Conservation (phyloP, 495 filamentous ascomycete species). For the Aspergillus sclerotiicarbonarius region DNA sequence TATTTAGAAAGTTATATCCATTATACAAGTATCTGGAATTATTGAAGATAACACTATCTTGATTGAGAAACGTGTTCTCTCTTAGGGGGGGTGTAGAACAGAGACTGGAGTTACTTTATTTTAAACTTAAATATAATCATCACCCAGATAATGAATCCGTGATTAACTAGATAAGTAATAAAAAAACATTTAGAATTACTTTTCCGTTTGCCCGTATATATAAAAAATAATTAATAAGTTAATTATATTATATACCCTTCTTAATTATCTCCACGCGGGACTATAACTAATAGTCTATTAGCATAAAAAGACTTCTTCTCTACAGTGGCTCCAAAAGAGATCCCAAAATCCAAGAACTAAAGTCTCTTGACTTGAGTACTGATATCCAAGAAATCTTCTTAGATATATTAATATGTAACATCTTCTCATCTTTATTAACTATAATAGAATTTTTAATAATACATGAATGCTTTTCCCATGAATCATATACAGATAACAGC, state of each 20-base stretch:
- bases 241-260: background rate
- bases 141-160: background rate
- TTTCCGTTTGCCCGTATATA: background rate
- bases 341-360: background rate
- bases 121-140: background rate
- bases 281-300: background rate
- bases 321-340: background rate
- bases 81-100: background rate
- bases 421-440: background rate
- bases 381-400: background rate
- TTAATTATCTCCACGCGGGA: background rate
- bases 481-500: background rate
- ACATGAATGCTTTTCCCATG: background rate
- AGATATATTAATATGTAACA: background rate
- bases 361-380: background rate
- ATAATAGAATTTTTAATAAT: background rate
- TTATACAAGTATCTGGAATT: background rate
- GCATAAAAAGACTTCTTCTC: background rate
- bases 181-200: background rate
- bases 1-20: background rate
- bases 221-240: background rate
- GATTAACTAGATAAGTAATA: background rate
- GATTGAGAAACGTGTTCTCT: conserved; percentile 4
- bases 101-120: background rate
- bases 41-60: background rate